Evolutionary conservation across 169 alveolate genomes (phyloP), one percentile per base, ranked within the genome.

Genomic region (Cystoisospora suis): DNA sequence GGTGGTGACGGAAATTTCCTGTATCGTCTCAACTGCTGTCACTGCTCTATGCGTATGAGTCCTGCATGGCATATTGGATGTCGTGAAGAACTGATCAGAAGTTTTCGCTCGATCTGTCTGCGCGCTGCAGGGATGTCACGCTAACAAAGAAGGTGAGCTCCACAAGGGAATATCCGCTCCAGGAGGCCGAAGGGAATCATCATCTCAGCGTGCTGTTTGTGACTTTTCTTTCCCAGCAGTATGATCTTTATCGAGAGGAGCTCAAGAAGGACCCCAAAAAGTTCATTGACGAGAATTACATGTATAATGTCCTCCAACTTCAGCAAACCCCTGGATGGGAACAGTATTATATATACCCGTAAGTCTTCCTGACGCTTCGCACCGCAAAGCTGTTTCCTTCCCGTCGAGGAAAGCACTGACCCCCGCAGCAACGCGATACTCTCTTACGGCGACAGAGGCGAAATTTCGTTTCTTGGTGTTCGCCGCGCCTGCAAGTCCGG

Each of bases 281-380:
- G 34, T 70, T 86, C 34, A 45, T 86, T 6, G 34, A 58, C 9
- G 91, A 86, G 40, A 46, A 86, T 42, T 86, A 69, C 79, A 29
- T 86, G 42, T 38, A 65, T 1, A 46, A 72, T 0, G 91, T 86
- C 27, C 56, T 86, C 58, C 91, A 69, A 2, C 81, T 86, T 4
- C 91, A 72, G 86, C 91, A 86, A 42, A 86, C 91, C 0, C 86
- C 91, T 3, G 91, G 91, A 47, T 86, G 91, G 91, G 86, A 86
- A 58, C 91, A 86, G 44, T 86, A 86, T 44, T 86, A 86, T n/a
- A 86, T 86, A 49, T 86, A 86, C 86, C 91, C 91, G 91, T 86
- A 45, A 1, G 91, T 47, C 27, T 29, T 29, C 47, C 45, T 3
- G 45, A 1, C 44, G 38, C 20, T 34, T 34, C 45, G 17, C 38